phyloP scores from a whole-genome alignment of 2,329 filamentous ascomycete genomes.

The Biscogniauxia sp. region DNA sequence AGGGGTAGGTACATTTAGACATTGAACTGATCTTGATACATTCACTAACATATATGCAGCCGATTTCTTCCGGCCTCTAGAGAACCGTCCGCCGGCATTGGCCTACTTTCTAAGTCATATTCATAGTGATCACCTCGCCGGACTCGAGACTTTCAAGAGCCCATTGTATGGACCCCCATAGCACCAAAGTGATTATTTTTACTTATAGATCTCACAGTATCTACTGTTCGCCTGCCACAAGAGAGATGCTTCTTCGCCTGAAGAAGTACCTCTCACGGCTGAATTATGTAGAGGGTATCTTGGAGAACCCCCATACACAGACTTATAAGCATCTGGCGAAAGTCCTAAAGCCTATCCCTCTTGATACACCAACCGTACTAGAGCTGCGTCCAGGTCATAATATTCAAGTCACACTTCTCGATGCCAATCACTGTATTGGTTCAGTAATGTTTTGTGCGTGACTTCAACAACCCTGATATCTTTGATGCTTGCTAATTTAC shows the following conservation, averaged over 20 bases:
- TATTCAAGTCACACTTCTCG: conserved; percentile 81
- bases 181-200: neutral
- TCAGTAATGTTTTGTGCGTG: conserved; percentile 79
- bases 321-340: conserved; percentile 75
- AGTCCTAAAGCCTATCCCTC: conserved; percentile 73
- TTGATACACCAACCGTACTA: conserved; percentile 75
- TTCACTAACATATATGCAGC: conserved; percentile 45
- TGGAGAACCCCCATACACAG: conserved; percentile 67
- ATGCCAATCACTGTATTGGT: conserved; percentile 90
- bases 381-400: conserved; percentile 66
- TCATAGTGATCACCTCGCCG: conserved; percentile 84
- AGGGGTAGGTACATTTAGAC: conserved; percentile 56
- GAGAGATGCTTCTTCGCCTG: conserved; percentile 74
- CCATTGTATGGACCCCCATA: conserved; percentile 58
- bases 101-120: conserved; percentile 91
- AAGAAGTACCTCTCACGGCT: conserved; percentile 78
- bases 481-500: conserved; percentile 1
- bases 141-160: conserved; percentile 71
- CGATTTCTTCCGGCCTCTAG: conserved; percentile 70
- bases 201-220: conserved; percentile 45
- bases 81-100: conserved; percentile 58
- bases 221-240: conserved; percentile 84
- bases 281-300: conserved; percentile 74
- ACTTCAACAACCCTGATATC: neutral
- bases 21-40: neutral